phyloP scores from a whole-genome alignment of 441 rosid genomes.

The Jatropha podagrica region DNA sequence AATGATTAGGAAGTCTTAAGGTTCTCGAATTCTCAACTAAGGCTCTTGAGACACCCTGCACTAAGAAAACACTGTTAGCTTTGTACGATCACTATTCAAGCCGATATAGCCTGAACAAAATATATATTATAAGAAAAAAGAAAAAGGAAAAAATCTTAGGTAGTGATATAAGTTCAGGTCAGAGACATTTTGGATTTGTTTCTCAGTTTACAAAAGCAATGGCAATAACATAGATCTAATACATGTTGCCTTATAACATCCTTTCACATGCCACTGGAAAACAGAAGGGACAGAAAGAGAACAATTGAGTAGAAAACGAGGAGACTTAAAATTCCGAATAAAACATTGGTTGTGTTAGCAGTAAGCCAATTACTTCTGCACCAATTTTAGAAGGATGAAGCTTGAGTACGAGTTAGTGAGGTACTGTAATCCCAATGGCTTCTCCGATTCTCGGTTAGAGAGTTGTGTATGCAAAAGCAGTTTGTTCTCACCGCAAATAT shows the following conservation, averaged over 20 bases:
- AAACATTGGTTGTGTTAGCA: not conserved
- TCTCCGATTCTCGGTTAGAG: not conserved
- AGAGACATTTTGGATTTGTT: not conserved
- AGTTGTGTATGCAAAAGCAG: not conserved
- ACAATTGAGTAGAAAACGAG: not conserved
- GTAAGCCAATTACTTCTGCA: not conserved
- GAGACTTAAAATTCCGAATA: not conserved
- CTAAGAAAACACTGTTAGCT: constrained; percentile 13
- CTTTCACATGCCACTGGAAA: not conserved
- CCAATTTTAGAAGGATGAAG: not conserved
- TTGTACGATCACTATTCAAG: constrained; percentile 9
- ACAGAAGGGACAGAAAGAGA: not conserved
- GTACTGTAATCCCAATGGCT: not conserved
- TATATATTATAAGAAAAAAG: not conserved
- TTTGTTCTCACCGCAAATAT: not conserved
- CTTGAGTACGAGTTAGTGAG: not conserved
- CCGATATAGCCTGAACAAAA: not conserved
- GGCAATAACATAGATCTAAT: not conserved
- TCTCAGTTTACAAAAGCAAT: not conserved
- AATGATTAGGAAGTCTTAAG: constrained; percentile 77
- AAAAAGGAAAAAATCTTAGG: not conserved
- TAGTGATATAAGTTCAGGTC: not conserved
- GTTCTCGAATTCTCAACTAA: constrained; percentile 81
- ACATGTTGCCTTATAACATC: not conserved
- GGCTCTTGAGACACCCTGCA: constrained; percentile 87